A percentile compares a stretch with the other conserved stretches of the same genome.
phyloP scores from a whole-genome alignment of 129 eudicot species.

The Helianthus tuberosus region DNA sequence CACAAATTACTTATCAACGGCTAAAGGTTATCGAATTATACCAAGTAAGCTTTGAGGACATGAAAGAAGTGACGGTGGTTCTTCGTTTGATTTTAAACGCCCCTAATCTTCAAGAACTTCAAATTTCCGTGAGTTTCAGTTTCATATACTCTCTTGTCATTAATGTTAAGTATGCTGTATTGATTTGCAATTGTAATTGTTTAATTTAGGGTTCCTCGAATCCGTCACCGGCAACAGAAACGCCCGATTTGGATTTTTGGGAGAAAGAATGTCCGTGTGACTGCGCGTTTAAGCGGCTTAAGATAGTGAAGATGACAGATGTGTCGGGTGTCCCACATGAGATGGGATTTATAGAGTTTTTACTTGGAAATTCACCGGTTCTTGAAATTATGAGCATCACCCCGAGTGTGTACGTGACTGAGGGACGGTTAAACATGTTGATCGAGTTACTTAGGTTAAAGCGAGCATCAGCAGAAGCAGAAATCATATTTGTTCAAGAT shows the following conservation, averaged over 20 bases:
- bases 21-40: constrained; percentile 70
- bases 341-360: constrained; percentile 71
- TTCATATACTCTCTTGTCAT: not conserved
- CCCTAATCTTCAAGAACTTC: constrained; percentile 79
- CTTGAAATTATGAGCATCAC: constrained; percentile 67
- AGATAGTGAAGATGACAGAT: constrained; percentile 73
- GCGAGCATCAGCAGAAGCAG: constrained; percentile 90
- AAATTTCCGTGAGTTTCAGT: constrained; percentile 73
- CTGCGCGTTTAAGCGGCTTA: constrained; percentile 51
- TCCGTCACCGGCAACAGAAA: constrained; percentile 45
- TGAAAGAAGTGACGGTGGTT: constrained; percentile 83
- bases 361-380: constrained; percentile 72
- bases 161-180: not conserved
- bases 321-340: constrained; percentile 68
- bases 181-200: not conserved
- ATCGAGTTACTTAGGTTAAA: constrained; percentile 67
- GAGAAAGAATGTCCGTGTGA: constrained; percentile 50
- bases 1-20: constrained; percentile 42
- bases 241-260: constrained; percentile 66
- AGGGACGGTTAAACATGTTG: constrained; percentile 62
- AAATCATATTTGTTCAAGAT: constrained; percentile 59
- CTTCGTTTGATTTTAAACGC: constrained; percentile 76
- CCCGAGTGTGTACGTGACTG: constrained; percentile 63
- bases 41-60: constrained; percentile 94
- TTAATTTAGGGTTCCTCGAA: constrained; percentile 69